Conservation (phyloP, 768 basidiomycete species). For the Terana coerulea region DNA sequence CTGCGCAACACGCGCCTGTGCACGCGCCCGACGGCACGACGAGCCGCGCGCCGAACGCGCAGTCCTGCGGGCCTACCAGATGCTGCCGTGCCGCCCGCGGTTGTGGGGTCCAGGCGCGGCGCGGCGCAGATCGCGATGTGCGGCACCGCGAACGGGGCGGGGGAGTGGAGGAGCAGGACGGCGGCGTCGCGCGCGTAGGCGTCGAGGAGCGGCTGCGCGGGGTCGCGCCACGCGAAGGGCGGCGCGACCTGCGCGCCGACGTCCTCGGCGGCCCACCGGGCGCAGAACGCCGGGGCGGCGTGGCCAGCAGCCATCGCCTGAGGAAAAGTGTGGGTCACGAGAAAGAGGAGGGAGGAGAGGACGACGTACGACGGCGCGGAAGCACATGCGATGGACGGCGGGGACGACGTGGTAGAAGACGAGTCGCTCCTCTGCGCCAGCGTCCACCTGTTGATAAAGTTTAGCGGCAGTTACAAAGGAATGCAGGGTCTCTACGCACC, state of each 20-base stretch:
- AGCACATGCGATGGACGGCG: slow-evolving; percentile 1
- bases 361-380: no score
- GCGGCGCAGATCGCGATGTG: slow-evolving; percentile 23
- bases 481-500: no score
- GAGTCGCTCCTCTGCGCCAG: slow-evolving; percentile 14
- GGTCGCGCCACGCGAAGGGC: slow-evolving; percentile 47
- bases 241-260: slow-evolving; percentile 33
- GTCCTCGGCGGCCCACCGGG: slow-evolving; percentile 34
- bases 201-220: slow-evolving; percentile 37
- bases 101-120: slow-evolving; percentile 7
- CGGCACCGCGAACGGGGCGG: slow-evolving; percentile 26
- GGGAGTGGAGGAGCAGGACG: slow-evolving; percentile 41
- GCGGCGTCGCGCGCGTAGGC: slow-evolving; percentile 24
- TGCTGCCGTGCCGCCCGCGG: slow-evolving; percentile 8
- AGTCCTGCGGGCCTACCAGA: slow-evolving; percentile 15
- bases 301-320: slow-evolving; percentile 30
- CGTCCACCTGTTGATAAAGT: slow-evolving; percentile 11
- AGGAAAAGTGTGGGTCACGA: no score
- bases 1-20: background rate
- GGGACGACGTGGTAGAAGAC: slow-evolving; percentile 11
- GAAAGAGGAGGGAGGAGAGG: no score
- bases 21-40: background rate
- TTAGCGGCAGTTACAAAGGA: no score
- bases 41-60: background rate
- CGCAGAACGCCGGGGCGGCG: slow-evolving; percentile 33